Base-by-base conservation (phyloP, 768 basidiomycete genomes). In the Dentipellis sp. region DNA sequence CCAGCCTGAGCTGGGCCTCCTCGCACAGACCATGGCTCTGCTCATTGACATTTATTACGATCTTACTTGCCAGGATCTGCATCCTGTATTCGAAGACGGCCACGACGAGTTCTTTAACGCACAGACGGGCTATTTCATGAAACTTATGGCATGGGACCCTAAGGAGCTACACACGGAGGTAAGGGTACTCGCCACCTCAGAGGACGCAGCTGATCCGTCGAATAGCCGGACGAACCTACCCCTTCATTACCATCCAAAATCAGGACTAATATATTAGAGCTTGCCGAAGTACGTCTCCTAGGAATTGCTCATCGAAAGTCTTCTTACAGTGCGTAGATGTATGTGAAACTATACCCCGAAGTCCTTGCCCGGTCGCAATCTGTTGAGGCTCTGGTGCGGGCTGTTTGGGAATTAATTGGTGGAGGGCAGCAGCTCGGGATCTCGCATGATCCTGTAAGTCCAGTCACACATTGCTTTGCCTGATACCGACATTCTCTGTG, bases 11-110 rank as follows among this genome's bases (percentile, higher is more conserved):
- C 52, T 61, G 67, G 77, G 62, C 71, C 74, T 79, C 19, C 64
- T 93, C 35, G 84, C 89, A 1, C 87, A 90, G 59, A 78, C 81
- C 0, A 84, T 91, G 78, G 79, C 85, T 17, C 75, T 93, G 7
- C 76, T 97, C 14, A 75, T 88, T 16, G 89, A 94, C 37, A 81
- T 98, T 22, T 98, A 87, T 74, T 88, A 94, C 64, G 97, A 98
- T 69, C 81, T 99, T 60, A 93, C 88, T 2, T 90, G 89, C 62
- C 95, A 98, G 61, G 97, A 99, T 71, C 76, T 98, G 16, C 97
- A 94, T 4, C 92, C 93, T 12, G 87, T 84, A 61, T 85, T 99
- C 63, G 97, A 99, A 67, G 97, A 98, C 64, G 75, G 83, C 23
- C 83, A 94, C 57, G 74, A 78, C 17, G 80, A 87, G 58, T 97